Base-by-base conservation (phyloP, 164 flowering plant genomes). In the Magnolia changhungtana region DNA sequence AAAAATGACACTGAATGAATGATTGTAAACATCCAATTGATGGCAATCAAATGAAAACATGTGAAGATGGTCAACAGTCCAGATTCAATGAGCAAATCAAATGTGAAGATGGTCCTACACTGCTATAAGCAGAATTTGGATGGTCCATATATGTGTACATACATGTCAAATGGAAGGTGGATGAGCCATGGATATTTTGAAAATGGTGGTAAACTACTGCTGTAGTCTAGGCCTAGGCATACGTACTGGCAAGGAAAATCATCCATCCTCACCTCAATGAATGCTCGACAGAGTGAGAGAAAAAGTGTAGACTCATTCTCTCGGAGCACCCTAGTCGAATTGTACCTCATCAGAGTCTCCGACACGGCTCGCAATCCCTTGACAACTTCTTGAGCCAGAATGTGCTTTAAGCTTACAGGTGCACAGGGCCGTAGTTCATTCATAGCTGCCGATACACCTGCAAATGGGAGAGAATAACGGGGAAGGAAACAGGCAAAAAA, bases 381-480 rank as follows among this genome's bases (percentile, higher is more conserved):
- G 3, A 89, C 83, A 73, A 94, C 74, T 87, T 96, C 94, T 78
- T 91, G 97, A 51, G 99, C 92, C 75, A 96, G 84, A 49, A 87
- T 82, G 59, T 84, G 81, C 81, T 92, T 96, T 85, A 94, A 84
- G 75, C 97, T 92, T 69, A 92, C 7, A 16, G 99, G 99, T 29
- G 97, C 98, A 84, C 99, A 96, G n/a, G 98, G 98, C n/a, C 99
- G 91, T 68, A 96, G 77, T 74, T 96, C 99, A 72, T 96, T 96
- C 97, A 94, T 86, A 73, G 99, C 97, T 18, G 91, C 91, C 50
- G 98, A 94, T 13, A 94, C 92, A 76, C 98, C 98, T 96, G 83
- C 71, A 81, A 74, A 31, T 70, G 76, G 45, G 8, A 67, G 50
- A 50, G 10, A 52, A 61, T 55, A 29, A 58, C 50, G 7, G 50